Evolutionary conservation across 176 grass and related monocot species (phyloP), one percentile per base, ranked within the genome.

Genomic region (Dactylis glomerata): DNA sequence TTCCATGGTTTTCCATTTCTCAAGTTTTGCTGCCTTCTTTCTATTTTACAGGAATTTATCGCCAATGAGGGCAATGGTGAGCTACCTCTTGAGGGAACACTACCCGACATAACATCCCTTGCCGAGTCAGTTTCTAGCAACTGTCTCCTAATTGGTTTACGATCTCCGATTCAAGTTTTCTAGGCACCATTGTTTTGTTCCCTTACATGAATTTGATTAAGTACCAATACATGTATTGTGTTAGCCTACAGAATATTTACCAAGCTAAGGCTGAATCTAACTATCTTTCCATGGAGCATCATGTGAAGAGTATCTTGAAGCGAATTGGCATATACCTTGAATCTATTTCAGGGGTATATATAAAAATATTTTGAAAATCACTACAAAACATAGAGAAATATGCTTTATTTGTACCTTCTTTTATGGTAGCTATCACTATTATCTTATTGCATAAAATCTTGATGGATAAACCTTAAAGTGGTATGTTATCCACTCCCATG

Each of bases 81-180:
- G 79, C 90, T 90, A 68, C 95, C 92, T 70, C 92, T 98, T 10
- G 95, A 98, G 85, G 95, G 95, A 82, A 93, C 91, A 66, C 92
- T 95, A 82, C 95, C 95, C 84, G 92, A 98, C 79, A 98, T 98
- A 92, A 98, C 95, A 47, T 98, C 92, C 56, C 92, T 89, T 84
- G 95, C 95, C 5, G 95, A 98, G 95, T 95, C 34, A 88, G 88
- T 90, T 70, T 65, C 26, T 55, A 77, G 61, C 23, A 51, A 61
- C 33, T 41, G 24, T 63, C 19, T 32, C 75, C 59, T 57, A 74
- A 34, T 62, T 78, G 56, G 82, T 7, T 13, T 57, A 24, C n/a
- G 19, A 66, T 61, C 5, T 13, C n/a, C n/a, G n/a, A n/a, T n/a
- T n/a, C n/a, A n/a, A n/a, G n/a, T n/a, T n/a, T n/a, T n/a, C n/a